Evolutionary conservation across 495 filamentous ascomycete species (phyloP).

Genomic region (Entonaema liquescens): DNA sequence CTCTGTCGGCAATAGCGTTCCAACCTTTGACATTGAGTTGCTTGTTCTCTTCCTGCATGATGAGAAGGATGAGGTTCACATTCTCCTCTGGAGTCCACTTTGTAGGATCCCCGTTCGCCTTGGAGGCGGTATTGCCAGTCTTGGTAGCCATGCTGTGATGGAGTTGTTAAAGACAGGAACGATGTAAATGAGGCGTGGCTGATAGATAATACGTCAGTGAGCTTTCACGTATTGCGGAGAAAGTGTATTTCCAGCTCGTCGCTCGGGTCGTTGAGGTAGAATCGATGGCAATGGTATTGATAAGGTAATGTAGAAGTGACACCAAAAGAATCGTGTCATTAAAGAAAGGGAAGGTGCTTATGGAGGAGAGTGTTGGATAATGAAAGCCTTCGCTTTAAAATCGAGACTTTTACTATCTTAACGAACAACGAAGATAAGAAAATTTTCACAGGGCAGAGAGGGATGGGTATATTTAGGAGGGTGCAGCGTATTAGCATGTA

Average conservation of each 20-base stretch:
- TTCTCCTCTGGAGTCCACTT: constrained; percentile 16
- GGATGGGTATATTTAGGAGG: neutral
- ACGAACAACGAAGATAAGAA: neutral
- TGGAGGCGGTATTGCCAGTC: neutral
- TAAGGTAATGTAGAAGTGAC: neutral
- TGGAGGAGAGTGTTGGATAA: neutral
- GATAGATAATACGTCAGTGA: neutral
- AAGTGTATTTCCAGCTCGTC: neutral
- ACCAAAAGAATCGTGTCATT: neutral
- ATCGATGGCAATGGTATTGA: neutral
- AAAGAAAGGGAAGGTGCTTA: neutral
- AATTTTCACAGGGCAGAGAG: neutral
- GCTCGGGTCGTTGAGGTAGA: neutral
- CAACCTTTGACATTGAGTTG: constrained; percentile 19
- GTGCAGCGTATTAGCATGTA: neutral
- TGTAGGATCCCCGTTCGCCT: neutral
- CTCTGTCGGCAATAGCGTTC: constrained; percentile 19
- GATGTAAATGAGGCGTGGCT: neutral
- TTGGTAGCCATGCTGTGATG: constrained; percentile 7
- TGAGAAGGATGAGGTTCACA: constrained; percentile 12
- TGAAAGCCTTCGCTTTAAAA: neutral
- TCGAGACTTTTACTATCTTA: neutral
- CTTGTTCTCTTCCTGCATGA: constrained; percentile 21
- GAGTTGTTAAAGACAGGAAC: neutral
- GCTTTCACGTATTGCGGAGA: neutral